Evolutionary conservation across 2,329 filamentous ascomycete species (phyloP).

Genomic region (Alternaria arborescens): DNA sequence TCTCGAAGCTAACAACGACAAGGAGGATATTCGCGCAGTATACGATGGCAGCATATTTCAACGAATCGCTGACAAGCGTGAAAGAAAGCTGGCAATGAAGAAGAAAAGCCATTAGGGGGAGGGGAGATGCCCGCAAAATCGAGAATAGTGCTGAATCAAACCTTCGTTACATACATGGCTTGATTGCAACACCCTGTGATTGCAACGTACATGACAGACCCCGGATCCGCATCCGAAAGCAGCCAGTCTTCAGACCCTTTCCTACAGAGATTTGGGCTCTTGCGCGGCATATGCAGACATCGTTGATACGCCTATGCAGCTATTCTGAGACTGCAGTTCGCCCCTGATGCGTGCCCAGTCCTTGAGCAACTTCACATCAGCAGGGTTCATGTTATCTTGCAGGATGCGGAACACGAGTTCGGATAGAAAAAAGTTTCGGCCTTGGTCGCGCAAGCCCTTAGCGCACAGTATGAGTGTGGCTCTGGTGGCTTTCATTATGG

Average conservation of each 20-base stretch:
- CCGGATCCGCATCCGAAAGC: neutral
- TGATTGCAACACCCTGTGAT: neutral
- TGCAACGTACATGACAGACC: neutral
- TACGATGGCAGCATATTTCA: conserved; percentile 65
- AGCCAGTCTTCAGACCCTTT: neutral
- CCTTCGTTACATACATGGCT: neutral
- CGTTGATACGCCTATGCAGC: neutral
- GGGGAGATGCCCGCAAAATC: neutral
- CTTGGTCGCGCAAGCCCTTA: too few relatives aligned
- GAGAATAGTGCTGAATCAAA: neutral
- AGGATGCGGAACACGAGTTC: too few relatives aligned
- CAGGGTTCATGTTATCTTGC: too few relatives aligned
- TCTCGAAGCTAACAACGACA: neutral
- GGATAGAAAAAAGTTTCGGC: too few relatives aligned
- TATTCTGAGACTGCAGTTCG: neutral
- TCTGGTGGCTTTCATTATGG: too few relatives aligned
- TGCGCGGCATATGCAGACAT: neutral
- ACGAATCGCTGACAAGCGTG: conserved; percentile 28
- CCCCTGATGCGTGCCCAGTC: too few relatives aligned
- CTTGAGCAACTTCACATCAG: too few relatives aligned
- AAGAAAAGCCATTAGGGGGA: neutral
- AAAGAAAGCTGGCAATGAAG: conserved; percentile 1
- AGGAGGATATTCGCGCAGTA: conserved; percentile 62
- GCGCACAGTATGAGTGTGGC: too few relatives aligned
- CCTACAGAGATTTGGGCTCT: rapidly evolving